phyloP scores from a whole-genome alignment of 352 stramenopile species.

The Pythium vanterpoolii region DNA sequence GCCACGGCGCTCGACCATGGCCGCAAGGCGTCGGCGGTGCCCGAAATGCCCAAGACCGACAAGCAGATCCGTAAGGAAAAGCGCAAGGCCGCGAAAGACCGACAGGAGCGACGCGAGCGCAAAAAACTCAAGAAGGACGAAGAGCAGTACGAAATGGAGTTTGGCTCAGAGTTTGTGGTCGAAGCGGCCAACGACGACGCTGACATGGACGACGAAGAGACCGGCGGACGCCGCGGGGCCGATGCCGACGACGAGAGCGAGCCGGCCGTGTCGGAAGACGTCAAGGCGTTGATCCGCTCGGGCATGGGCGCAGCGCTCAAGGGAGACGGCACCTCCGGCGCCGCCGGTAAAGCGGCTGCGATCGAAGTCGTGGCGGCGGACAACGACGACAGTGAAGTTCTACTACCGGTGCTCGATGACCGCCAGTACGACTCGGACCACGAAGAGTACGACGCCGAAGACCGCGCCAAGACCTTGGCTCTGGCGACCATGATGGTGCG shows the following conservation, averaged over 20 bases:
- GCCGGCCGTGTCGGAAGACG: constrained; percentile 40
- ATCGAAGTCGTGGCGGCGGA: constrained; percentile 45
- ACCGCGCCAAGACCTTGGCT: constrained; percentile 95
- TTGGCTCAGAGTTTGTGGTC: constrained; percentile 66
- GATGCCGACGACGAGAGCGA: constrained; percentile 8
- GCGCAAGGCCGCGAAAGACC: constrained; percentile 91
- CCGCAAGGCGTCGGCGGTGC: constrained; percentile 28
- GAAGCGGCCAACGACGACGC: constrained; percentile 28
- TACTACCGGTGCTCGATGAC: constrained; percentile 70
- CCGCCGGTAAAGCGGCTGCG: constrained; percentile 23
- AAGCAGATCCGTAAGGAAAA: constrained; percentile 98
- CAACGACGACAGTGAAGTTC: constrained; percentile 32
- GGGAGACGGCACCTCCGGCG: too few relatives aligned
- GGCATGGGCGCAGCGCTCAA: constrained; percentile 74
- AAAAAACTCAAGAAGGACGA: constrained; percentile 86
- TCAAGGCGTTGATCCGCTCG: constrained; percentile 81
- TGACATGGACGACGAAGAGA: constrained; percentile 43
- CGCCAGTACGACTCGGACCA: constrained; percentile 95
- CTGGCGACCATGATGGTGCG: constrained; percentile 98
- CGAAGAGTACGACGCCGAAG: constrained; percentile 97
- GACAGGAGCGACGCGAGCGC: constrained; percentile 79
- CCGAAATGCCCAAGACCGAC: constrained; percentile 97
- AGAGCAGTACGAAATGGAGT: constrained; percentile 81
- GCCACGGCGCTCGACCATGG: background rate
- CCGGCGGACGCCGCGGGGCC: background rate